phyloP scores from a whole-genome alignment of 345 rosid genomes.

The Arabidopsis arenosa region DNA sequence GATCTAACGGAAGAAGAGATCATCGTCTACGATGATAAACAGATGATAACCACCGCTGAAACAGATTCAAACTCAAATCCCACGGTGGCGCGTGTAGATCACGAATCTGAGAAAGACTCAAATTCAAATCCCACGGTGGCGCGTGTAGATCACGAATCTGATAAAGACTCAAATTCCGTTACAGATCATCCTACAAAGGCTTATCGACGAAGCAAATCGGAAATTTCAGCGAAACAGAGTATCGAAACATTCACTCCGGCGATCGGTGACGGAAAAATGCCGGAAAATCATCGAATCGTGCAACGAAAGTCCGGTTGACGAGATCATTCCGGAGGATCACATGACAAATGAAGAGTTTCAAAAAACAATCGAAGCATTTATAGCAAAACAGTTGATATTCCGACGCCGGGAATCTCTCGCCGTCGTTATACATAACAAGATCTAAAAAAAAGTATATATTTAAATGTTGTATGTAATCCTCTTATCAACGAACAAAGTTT shows the following conservation, averaged over 20 bases:
- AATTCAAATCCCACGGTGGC: slow-evolving; percentile 20
- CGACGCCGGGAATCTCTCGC: slow-evolving; percentile 51
- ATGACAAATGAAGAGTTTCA: slow-evolving; percentile 80
- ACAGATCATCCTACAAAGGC: slow-evolving; percentile 26
- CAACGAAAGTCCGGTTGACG: background rate
- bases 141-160: slow-evolving; percentile 31
- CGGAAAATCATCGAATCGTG: slow-evolving; percentile 11
- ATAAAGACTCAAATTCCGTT: background rate
- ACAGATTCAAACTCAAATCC: slow-evolving; percentile 12
- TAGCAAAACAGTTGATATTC: slow-evolving; percentile 65
- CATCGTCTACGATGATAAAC: slow-evolving; percentile 45
- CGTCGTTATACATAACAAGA: slow-evolving; percentile 40
- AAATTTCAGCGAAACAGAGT: slow-evolving; percentile 34
- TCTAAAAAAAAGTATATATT: background rate
- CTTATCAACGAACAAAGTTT: slow-evolving; percentile 16
- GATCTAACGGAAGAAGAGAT: slow-evolving; percentile 46
- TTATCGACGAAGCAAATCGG: slow-evolving; percentile 53
- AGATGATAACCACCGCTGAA: slow-evolving; percentile 14
- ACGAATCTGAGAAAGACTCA: slow-evolving; percentile 6
- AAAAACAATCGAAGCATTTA: slow-evolving; percentile 68
- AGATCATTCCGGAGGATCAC: slow-evolving; percentile 45
- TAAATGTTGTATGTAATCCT: background rate
- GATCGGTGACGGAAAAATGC: slow-evolving; percentile 60
- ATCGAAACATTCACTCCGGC: slow-evolving; percentile 45
- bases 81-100: slow-evolving; percentile 39